A percentile compares a stretch with the other conserved stretches of the same genome.
Evolutionary conservation across 202 grass and related monocot species (phyloP).

Genomic region (Bolboschoenoplectus hybrid): DNA sequence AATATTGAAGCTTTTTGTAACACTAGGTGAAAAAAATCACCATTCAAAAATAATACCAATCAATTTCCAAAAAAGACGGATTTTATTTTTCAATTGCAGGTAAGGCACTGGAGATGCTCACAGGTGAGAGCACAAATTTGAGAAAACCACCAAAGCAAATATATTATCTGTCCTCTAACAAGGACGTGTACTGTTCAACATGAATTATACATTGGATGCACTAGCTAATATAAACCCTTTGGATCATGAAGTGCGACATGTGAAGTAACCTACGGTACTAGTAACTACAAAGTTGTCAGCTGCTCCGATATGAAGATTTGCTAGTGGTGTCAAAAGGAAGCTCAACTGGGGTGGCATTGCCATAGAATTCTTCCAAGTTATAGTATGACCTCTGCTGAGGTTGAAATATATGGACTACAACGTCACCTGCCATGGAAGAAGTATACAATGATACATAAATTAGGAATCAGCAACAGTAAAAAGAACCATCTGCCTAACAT

Average conservation of each 20-base stretch:
- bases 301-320: slow-evolving; percentile 19
- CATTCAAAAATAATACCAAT: neutral
- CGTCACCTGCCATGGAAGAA: slow-evolving; percentile 60
- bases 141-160: neutral
- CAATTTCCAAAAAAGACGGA: neutral
- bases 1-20: neutral
- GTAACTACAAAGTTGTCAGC: slow-evolving; percentile 17
- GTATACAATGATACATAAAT: neutral
- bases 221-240: neutral
- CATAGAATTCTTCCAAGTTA: slow-evolving; percentile 97
- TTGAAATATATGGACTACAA: slow-evolving; percentile 94
- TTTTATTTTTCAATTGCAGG: neutral
- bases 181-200: neutral
- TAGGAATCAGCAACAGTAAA: neutral
- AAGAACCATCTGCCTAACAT: neutral
- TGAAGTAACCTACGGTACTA: slow-evolving; percentile 18
- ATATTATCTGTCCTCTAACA: neutral
- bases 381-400: slow-evolving; percentile 83
- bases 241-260: neutral
- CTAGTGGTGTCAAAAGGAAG: slow-evolving; percentile 66
- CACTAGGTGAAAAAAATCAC: neutral
- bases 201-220: neutral
- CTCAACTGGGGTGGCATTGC: slow-evolving; percentile 74
- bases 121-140: neutral
- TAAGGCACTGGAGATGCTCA: slow-evolving; percentile 2